Evolutionary conservation across 139 green algal species (phyloP), one percentile per base, ranked within the genome.

Genomic region (Micractinium sp.): DNA sequence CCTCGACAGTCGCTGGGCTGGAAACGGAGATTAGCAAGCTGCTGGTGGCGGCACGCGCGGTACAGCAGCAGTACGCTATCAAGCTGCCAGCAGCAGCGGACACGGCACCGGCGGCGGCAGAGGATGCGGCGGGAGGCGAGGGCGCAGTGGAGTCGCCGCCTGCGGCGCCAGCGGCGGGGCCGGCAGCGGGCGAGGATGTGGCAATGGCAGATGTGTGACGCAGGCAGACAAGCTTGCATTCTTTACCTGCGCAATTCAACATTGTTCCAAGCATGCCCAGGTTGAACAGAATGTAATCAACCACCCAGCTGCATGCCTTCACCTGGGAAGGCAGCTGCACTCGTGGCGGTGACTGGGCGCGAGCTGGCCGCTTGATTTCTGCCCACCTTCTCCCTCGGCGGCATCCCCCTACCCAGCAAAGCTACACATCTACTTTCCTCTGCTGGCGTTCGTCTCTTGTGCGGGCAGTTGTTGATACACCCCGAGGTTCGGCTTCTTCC

Each of bases 21-120:
- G 87, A 92, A 9, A 36, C 53, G 3, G 90, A 92, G 36, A 73
- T 92, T 0, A 56, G 63, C 38, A 89, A 89, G 81, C 66, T 92
- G 67, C 89, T 86, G 63, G 81, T 81, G 33, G 77, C 80, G 60
- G 87, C 87, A 15, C 53, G 39, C 14, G 39, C 71, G 31, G 87
- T 91, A 33, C 88, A 91, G 86, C 39, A 91, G 77, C 80, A 87
- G 69, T 90, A 89, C 56, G 61, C 33, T 0, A 77, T 85, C 36
- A 61, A 23, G 18, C 69, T 47, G n/a, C 47, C 41, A 33, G 86
- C 56, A 66, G 86, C 29, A 1, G 56, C 31, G 27, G 35, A 47
- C 29, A 66, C 14, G 16, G 39, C 67, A 56, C 38, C 67, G 25
- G 39, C 41, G 84, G 67, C 67, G 18, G 67, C 29, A 4, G 15